Base-by-base conservation (phyloP, 306 rosid species). In the Erythrophleum fordii region DNA sequence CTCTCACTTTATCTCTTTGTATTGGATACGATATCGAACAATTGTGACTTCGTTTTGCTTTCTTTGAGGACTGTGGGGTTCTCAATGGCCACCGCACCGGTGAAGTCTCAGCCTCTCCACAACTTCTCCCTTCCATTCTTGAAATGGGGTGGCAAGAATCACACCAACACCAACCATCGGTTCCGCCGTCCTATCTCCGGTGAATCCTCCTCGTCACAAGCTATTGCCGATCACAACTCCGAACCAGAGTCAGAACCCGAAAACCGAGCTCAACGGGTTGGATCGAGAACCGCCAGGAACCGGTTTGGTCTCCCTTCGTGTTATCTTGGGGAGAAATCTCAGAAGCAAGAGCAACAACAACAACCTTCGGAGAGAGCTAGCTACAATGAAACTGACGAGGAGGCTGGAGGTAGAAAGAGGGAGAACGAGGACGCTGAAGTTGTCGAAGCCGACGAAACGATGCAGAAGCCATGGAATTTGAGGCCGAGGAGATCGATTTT, bases 71-170 rank as follows among this genome's bases (percentile, higher is more conserved):
- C 59, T 10, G 44, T 26, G 35, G 23, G 69, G 71, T 23, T 17
- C 25, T 46, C 56, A 82, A 95, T 95, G 99, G 91, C 98, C 23
- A 90, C 98, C 8, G 91, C 91, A 10, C 99, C 98, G 16, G 92
- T 77, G 46, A 93, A 95, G 88, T 89, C 99, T 12, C 91, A 89
- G 74, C 99, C 97, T 44, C 88, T 95, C 53, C 98, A 95, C 89
- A 95, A 95, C 88, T 95, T 95, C 85, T 52, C 98, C 12, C 84
- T 93, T 1, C 86, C 96, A 20, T 90, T 85, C 75, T 71, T 95
- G 44, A 91, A 91, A 82, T 95, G 99, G 98, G 98, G 99, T 0
- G 91, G 86, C 41, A 95, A 89, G 85, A 90, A 87, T 76, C 87
- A 87, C 71, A 77, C 92, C 45, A 91, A 79, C 88, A 39, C 72